Percentiles rank a stretch among this genome's conserved stretches.
Evolutionary conservation across 179 eudicot genomes (phyloP).

Genomic region (Carnegiea gigantea): DNA sequence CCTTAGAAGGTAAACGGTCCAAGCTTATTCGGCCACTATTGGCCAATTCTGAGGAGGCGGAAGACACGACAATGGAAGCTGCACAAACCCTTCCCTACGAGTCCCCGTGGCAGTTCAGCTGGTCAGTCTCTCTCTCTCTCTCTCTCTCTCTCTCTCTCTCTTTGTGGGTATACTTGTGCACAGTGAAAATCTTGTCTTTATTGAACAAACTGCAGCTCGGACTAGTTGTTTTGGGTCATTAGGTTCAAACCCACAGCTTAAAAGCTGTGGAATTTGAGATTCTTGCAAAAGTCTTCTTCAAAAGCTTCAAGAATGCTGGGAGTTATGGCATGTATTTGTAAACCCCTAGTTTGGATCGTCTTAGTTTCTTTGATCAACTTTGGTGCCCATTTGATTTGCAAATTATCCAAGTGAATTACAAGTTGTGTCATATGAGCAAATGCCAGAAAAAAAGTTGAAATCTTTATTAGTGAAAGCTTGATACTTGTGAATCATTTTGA

Average conservation of each 20-base stretch:
- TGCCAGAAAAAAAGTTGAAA: background rate
- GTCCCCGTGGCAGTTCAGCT: conserved; percentile 40
- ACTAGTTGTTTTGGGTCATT: background rate
- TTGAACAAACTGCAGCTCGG: background rate
- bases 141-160: background rate
- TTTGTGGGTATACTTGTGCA: background rate
- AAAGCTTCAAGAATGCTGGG: background rate
- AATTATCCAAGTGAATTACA: background rate
- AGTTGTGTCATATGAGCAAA: background rate
- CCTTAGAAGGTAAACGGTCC: background rate
- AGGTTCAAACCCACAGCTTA: background rate
- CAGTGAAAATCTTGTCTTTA: background rate
- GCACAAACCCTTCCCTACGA: conserved; percentile 27
- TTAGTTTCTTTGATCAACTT: background rate
- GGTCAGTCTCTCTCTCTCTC: conserved; percentile 28
- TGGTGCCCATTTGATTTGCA: background rate
- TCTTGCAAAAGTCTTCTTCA: background rate
- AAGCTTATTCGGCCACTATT: background rate
- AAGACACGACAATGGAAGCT: conserved; percentile 16
- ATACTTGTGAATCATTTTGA: background rate
- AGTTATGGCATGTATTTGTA: background rate
- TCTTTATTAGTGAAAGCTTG: background rate
- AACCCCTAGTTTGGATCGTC: background rate
- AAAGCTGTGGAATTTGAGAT: background rate
- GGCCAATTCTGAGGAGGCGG: background rate